phyloP scores from a whole-genome alignment of 202 grass and related monocot genomes.

The Setaria italica region DNA sequence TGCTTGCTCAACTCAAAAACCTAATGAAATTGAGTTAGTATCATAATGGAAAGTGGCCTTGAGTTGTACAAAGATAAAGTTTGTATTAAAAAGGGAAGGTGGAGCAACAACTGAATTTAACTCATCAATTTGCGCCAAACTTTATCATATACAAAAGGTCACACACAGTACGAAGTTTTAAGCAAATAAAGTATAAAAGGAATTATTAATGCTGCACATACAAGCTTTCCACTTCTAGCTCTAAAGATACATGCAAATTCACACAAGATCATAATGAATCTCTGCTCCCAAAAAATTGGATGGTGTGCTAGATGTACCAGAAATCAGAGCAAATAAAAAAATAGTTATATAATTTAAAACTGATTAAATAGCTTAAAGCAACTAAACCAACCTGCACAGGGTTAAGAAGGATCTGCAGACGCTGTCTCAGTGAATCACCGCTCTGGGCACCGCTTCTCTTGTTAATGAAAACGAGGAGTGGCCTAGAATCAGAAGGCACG shows the following conservation, averaged over 20 bases:
- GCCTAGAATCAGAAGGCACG: constrained; percentile 80
- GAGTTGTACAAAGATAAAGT: constrained; percentile 16
- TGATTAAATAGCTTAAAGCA: constrained; percentile 30
- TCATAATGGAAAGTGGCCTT: constrained; percentile 1
- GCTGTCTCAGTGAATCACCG: constrained; percentile 74
- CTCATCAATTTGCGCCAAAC: constrained; percentile 13
- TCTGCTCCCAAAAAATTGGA: neutral
- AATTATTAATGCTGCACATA: neutral
- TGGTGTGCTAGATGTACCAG: constrained; percentile 17
- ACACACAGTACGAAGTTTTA: constrained; percentile 12
- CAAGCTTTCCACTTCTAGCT: neutral
- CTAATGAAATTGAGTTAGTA: constrained; percentile 47
- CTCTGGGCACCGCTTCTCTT: constrained; percentile 93
- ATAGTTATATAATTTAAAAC: constrained; percentile 19
- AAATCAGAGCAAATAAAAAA: constrained; percentile 40
- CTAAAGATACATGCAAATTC: neutral
- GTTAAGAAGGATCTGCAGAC: constrained; percentile 90
- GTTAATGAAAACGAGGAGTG: constrained; percentile 94
- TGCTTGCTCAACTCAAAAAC: constrained; percentile 85
- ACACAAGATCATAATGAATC: constrained; percentile 21
- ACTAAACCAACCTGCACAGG: constrained; percentile 76
- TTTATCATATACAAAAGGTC: constrained; percentile 5
- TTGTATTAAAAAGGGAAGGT: neutral
- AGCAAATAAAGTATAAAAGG: neutral
- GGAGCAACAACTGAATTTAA: constrained; percentile 16